Conservation (phyloP, 2,329 filamentous ascomycete species). For the Fusarium humuli region DNA sequence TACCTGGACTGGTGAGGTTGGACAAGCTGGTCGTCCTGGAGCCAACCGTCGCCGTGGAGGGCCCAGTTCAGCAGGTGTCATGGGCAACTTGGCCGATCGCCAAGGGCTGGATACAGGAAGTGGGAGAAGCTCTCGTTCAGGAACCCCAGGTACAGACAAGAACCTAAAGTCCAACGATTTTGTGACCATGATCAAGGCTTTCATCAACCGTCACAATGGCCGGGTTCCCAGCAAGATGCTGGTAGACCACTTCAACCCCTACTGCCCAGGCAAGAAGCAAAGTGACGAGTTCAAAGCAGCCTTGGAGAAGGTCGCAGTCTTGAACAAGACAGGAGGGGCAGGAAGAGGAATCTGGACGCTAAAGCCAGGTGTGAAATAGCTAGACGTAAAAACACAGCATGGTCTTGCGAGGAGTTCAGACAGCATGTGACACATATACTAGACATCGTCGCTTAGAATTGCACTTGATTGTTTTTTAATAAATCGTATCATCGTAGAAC, state of each 20-base stretch:
- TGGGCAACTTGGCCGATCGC: constrained; percentile 68
- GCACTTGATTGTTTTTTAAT: constrained; percentile 5
- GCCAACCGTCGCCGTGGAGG: constrained; percentile 63
- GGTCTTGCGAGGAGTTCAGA: constrained; percentile 31
- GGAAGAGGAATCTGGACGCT: constrained; percentile 67
- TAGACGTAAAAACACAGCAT: background rate
- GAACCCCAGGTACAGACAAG: constrained; percentile 55
- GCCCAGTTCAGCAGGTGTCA: constrained; percentile 65
- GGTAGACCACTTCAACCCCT: constrained; percentile 89
- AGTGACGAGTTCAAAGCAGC: constrained; percentile 86
- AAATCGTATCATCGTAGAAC: constrained; percentile 23
- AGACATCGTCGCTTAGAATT: constrained; percentile 4
- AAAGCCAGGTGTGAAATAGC: constrained; percentile 47
- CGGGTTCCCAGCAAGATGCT: constrained; percentile 84
- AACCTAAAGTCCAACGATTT: constrained; percentile 71
- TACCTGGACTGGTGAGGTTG: constrained; percentile 92
- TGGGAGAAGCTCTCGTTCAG: constrained; percentile 59
- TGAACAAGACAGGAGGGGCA: constrained; percentile 69
- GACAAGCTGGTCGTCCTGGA: constrained; percentile 78
- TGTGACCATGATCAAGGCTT: constrained; percentile 78
- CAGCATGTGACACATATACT: constrained; percentile 6
- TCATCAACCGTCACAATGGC: constrained; percentile 81
- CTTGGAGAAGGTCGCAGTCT: constrained; percentile 77
- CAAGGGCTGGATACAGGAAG: constrained; percentile 63
- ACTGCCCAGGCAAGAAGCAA: constrained; percentile 73